Base-by-base conservation (phyloP, 768 basidiomycete species). In the Pisolithus microcarpus region DNA sequence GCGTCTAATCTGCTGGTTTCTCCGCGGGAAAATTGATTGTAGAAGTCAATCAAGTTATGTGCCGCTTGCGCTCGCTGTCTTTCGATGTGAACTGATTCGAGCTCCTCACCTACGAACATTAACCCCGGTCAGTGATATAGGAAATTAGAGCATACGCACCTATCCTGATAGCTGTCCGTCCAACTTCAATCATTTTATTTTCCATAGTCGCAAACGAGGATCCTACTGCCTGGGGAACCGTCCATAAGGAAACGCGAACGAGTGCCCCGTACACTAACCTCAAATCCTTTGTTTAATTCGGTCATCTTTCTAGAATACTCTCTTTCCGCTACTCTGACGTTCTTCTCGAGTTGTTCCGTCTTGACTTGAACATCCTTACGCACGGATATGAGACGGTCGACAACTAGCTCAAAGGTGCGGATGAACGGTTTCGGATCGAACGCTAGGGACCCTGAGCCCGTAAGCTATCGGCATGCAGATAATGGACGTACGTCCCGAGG, bases 401-500 rank as follows among this genome's bases (percentile, higher is more conserved):
- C 84, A 0, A 91, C 89, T 16, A 82, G 80, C 58, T 98, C 96
- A 56, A 99, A 95, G 4, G 89, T 92, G 48, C 79, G 74, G 53
- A 97, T 87, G 69, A 97, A 96, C 0, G 94, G 91, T 60, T 87
- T 85, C 5, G 94, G 91, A 61, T 95, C 84, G 61, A 95, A 95
- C n/a, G 94, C 91, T 93, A 53, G 15, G 46, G 46, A 54, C 30
- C 43, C 49, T 57, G 50, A 58, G n/a, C 26, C 40, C 10, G 34
- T 48, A 11, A 8, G 40, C 38, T n/a, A 38, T 5, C 16, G 18
- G 21, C 21, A 23, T 43, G 34, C 45, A 51, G 21, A 52, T 34
- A 31, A 72, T 70, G 46, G 56, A 87, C 81, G 58, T 61, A 83
- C 92, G 91, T 48, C 90, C 92, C 26, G 90, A 74, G 61, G 82